A percentile compares a stretch with the other conserved stretches of the same genome.
phyloP scores from a whole-genome alignment of 2,329 filamentous ascomycete species.

The Fusarium temperatum region DNA sequence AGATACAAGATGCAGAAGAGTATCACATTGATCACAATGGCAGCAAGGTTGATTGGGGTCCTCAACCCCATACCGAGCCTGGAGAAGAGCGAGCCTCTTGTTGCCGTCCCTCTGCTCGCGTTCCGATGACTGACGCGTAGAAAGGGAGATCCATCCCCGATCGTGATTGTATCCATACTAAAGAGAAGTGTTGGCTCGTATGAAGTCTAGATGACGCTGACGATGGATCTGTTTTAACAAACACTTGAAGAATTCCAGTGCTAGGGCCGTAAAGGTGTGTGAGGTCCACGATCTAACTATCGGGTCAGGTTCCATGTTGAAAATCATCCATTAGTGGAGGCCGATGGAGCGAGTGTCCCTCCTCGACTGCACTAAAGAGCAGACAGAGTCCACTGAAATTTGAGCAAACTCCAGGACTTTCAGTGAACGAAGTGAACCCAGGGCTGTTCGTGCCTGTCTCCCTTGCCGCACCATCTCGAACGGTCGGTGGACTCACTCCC shows the following conservation, averaged over 20 bases:
- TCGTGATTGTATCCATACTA: not conserved
- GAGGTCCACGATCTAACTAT: slow-evolving; percentile 2
- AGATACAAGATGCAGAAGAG: not conserved
- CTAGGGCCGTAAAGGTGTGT: slow-evolving; percentile 1
- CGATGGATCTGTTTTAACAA: slow-evolving; percentile 1
- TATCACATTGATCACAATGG: not conserved
- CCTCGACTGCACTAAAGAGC: not conserved
- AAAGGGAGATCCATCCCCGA: not conserved
- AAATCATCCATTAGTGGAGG: slow-evolving; percentile 29
- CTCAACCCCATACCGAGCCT: not conserved
- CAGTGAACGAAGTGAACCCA: not conserved
- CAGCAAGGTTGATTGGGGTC: not conserved
- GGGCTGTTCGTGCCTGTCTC: slow-evolving; percentile 18
- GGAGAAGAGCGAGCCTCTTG: not conserved
- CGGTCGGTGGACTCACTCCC: slow-evolving; percentile 8
- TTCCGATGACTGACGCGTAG: not conserved
- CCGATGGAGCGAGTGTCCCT: not conserved
- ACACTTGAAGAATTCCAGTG: slow-evolving; percentile 20
- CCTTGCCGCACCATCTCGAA: slow-evolving; percentile 39
- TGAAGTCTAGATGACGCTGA: slow-evolving; percentile 25
- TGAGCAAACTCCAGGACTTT: not conserved
- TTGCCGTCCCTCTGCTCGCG: not conserved
- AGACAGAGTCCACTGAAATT: not conserved
- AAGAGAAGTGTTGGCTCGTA: not conserved
- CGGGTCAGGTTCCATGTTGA: slow-evolving; percentile 21